These are phyloP conservation scores for Cyamopsis tetragonoloba DNA, from an alignment of 306 rosid species.

Conservation along the genomic window DNA sequence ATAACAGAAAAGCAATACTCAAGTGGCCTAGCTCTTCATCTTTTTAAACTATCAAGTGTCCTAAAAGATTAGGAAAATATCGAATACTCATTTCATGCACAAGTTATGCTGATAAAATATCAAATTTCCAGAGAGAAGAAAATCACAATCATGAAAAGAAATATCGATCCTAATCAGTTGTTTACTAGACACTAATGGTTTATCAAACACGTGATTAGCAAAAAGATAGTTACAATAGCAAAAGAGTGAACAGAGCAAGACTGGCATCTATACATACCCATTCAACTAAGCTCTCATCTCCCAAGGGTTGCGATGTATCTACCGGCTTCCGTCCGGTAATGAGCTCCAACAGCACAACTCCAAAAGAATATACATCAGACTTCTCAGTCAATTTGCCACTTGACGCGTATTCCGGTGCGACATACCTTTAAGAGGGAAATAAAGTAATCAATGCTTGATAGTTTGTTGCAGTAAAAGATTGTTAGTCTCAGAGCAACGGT, in stretches of 20 bases:
- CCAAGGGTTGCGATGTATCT: slow-evolving; percentile 76
- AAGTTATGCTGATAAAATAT: neutral
- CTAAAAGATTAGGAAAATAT: neutral
- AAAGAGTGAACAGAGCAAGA: neutral
- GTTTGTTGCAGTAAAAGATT: neutral
- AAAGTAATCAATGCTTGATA: neutral
- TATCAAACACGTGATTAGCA: neutral
- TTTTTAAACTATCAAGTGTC: neutral
- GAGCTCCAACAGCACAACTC: slow-evolving; percentile 91
- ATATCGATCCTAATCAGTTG: neutral
- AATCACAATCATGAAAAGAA: neutral
- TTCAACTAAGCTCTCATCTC: slow-evolving; percentile 88
- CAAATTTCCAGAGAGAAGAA: neutral
- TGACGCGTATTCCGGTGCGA: slow-evolving; percentile 96
- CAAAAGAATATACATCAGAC: slow-evolving; percentile 86
- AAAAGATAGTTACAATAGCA: neutral
- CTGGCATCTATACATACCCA: slow-evolving; percentile 60
- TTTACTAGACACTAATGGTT: neutral
- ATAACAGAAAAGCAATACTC: neutral
- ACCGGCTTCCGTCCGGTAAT: slow-evolving; percentile 91
- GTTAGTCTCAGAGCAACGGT: neutral
- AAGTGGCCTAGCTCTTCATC: neutral
- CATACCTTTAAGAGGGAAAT: slow-evolving; percentile 45
- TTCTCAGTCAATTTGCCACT: slow-evolving; percentile 90
- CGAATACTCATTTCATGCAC: neutral